Conservation (phyloP, 768 basidiomycete species). For the Leccinum boreale region DNA sequence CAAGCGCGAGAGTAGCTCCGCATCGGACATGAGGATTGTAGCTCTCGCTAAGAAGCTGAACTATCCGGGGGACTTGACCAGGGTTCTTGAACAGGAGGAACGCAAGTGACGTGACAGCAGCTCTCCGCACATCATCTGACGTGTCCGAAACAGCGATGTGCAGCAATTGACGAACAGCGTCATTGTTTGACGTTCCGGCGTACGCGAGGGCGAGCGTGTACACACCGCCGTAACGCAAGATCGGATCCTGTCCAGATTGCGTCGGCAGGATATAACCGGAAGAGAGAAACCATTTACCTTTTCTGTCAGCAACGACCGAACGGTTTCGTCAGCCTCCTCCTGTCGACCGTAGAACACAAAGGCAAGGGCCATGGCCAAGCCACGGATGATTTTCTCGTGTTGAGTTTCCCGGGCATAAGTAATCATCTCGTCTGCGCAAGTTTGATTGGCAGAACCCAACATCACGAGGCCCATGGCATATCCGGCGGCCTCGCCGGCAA, state of each 20-base stretch:
- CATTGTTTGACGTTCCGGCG: slow-evolving; percentile 93
- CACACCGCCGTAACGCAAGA: slow-evolving; percentile 95
- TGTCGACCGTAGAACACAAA: slow-evolving; percentile 91
- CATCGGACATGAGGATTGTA: slow-evolving; percentile 99
- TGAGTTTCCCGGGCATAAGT: slow-evolving; percentile 96
- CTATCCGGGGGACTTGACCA: slow-evolving; percentile 91
- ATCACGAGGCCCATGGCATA: slow-evolving; percentile 98
- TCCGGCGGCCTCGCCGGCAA: slow-evolving; percentile 93
- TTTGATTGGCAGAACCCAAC: slow-evolving; percentile 86
- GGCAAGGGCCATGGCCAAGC: slow-evolving; percentile 87
- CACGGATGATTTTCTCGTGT: slow-evolving; percentile 98
- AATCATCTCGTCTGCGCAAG: slow-evolving; percentile 89
- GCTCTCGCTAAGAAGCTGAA: slow-evolving; percentile 94
- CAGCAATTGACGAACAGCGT: slow-evolving; percentile 84
- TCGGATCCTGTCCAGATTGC: slow-evolving; percentile 69
- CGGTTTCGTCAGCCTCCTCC: slow-evolving; percentile 86
- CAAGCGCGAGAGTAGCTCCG: slow-evolving; percentile 92
- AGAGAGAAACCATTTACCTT: slow-evolving; percentile 54
- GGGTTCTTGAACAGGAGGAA: slow-evolving; percentile 98
- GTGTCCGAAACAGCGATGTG: slow-evolving; percentile 99
- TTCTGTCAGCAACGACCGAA: slow-evolving; percentile 74
- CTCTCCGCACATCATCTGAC: slow-evolving; percentile 94
- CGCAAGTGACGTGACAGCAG: slow-evolving; percentile 93
- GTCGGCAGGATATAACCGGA: not conserved
- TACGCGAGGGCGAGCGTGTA: slow-evolving; percentile 96